A percentile compares a stretch with the other conserved stretches of the same genome.
phyloP scores from a whole-genome alignment of 768 basidiomycete genomes.

The Candolleomyces eurysporus region DNA sequence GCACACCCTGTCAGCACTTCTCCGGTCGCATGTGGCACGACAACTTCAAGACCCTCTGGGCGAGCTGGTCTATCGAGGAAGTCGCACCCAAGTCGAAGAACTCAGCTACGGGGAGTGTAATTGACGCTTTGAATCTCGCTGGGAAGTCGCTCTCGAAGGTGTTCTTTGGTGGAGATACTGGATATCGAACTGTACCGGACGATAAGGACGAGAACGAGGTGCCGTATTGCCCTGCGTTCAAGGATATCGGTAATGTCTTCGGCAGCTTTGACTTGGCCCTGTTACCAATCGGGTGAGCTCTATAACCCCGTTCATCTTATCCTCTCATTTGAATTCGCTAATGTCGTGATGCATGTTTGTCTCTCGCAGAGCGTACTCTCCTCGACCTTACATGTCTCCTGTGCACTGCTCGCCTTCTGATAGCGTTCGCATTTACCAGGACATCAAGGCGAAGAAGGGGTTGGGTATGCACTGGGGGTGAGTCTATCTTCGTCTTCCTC shows the following conservation, averaged over 20 bases:
- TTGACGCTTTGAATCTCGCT: background rate
- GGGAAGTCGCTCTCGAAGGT: slow-evolving; percentile 31
- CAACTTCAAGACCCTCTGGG: slow-evolving; percentile 60
- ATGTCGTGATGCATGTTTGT: too few relatives aligned
- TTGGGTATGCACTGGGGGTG: slow-evolving; percentile 72
- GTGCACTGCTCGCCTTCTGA: slow-evolving; percentile 68
- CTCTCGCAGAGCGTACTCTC: slow-evolving; percentile 50
- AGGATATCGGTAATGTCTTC: slow-evolving; percentile 61
- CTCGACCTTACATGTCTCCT: slow-evolving; percentile 50
- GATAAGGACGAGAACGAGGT: slow-evolving; percentile 49
- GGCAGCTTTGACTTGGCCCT: slow-evolving; percentile 67
- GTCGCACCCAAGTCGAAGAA: background rate
- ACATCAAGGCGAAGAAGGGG: slow-evolving; percentile 56
- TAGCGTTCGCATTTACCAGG: slow-evolving; percentile 64
- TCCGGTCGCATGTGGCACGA: slow-evolving; percentile 50
- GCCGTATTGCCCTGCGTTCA: slow-evolving; percentile 70
- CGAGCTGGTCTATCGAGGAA: slow-evolving; percentile 61
- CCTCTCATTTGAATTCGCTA: too few relatives aligned
- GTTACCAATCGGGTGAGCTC: slow-evolving; percentile 61
- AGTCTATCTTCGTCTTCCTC: background rate
- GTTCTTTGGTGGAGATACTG: slow-evolving; percentile 73
- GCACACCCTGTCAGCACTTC: slow-evolving; percentile 66
- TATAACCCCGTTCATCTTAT: background rate
- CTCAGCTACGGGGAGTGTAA: slow-evolving; percentile 3
- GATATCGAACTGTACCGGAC: slow-evolving; percentile 46